A percentile compares a stretch with the other conserved stretches of the same genome.
These are phyloP conservation scores for Astragalus membranaceus DNA, from an alignment of 306 rosid genomes.

Conservation along the genomic window DNA sequence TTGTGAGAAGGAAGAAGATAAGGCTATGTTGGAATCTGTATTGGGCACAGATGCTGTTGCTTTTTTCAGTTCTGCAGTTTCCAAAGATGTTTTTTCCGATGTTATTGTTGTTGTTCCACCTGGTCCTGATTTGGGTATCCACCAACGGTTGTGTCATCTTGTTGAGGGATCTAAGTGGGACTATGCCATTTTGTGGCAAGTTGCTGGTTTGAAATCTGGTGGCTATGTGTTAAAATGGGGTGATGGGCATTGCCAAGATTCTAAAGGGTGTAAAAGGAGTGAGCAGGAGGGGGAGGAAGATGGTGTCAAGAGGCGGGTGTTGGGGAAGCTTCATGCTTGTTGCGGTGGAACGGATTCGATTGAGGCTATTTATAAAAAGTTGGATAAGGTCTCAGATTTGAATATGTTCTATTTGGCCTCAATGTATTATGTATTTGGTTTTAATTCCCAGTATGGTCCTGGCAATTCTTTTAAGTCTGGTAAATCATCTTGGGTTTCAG, in stretches of 20 bases:
- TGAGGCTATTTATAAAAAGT: constrained; percentile 40
- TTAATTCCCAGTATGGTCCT: constrained; percentile 49
- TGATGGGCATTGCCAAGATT: constrained; percentile 59
- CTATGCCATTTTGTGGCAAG: constrained; percentile 80
- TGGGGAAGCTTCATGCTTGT: constrained; percentile 59
- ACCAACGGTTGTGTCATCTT: constrained; percentile 51
- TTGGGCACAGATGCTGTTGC: constrained; percentile 76
- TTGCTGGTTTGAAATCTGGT: constrained; percentile 65
- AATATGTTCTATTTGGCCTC: constrained; percentile 73
- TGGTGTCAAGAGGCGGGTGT: constrained; percentile 52
- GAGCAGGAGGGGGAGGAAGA: constrained; percentile 29
- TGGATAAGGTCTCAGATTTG: constrained; percentile 49
- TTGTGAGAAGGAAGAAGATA: constrained; percentile 71
- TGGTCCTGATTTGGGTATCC: constrained; percentile 38
- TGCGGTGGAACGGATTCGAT: constrained; percentile 39
- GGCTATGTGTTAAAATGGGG: constrained; percentile 69
- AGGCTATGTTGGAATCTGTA: constrained; percentile 68
- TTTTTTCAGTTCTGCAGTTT: constrained; percentile 53
- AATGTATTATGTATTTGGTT: constrained; percentile 48
- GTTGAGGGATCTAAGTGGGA: constrained; percentile 68
- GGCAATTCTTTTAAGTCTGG: constrained; percentile 55
- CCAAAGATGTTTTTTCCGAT: constrained; percentile 45
- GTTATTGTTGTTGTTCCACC: constrained; percentile 26
- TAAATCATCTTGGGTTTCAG: constrained; percentile 61
- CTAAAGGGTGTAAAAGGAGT: constrained; percentile 28